Evolutionary conservation across 78 protist genomes (phyloP).

Genomic region (Protostelium mycophagum): DNA sequence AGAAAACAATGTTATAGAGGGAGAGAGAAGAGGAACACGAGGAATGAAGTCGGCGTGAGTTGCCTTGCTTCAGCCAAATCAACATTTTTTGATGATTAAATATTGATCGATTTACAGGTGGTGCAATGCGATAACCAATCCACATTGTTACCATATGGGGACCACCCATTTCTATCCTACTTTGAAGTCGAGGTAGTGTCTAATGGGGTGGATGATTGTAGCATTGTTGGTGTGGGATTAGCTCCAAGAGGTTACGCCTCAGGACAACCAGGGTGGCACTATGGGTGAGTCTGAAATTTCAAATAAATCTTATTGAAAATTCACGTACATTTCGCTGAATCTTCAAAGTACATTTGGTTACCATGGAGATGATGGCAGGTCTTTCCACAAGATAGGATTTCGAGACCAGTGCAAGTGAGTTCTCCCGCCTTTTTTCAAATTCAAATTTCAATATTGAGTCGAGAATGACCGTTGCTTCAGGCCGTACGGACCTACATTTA

Average conservation of each 20-base stretch:
- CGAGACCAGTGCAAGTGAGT: constrained; percentile 44
- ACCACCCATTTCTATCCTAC: background rate
- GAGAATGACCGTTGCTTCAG: no score
- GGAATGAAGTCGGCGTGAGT: background rate
- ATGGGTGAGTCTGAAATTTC: background rate
- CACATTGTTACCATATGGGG: background rate
- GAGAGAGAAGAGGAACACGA: background rate
- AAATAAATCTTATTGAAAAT: no score
- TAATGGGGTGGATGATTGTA: background rate
- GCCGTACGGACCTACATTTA: constrained; percentile 30
- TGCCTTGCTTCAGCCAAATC: background rate
- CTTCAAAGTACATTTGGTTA: constrained; percentile 11
- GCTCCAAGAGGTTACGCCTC: background rate
- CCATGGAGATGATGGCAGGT: constrained; percentile 49
- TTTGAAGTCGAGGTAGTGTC: background rate
- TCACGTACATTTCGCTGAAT: background rate
- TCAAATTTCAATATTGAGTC: no score
- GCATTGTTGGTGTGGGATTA: background rate
- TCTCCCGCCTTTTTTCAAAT: no score
- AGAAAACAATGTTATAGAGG: background rate
- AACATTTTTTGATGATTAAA: no score
- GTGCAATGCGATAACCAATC: background rate
- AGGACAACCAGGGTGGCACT: background rate
- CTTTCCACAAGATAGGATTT: constrained; percentile 30
- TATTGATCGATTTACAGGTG: no score